Conservation (phyloP, 257 asterid genomes). For the Cruciata laevipes region DNA sequence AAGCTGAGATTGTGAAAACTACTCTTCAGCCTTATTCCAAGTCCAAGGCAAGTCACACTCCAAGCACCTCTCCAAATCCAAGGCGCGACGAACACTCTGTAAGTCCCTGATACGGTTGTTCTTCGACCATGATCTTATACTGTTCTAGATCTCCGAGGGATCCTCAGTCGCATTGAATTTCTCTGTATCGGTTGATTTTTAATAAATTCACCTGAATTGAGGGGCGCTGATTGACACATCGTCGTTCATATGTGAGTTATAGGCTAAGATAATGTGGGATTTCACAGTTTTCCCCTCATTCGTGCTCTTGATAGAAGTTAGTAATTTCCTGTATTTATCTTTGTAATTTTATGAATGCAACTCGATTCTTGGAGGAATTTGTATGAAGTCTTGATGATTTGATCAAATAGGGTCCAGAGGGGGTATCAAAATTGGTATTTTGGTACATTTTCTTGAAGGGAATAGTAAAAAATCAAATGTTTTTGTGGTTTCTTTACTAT, state of each 20-base stretch:
- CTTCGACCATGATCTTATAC: neutral
- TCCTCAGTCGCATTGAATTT: neutral
- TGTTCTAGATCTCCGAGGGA: conserved; percentile 5
- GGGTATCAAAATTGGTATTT: neutral
- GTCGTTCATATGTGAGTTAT: neutral
- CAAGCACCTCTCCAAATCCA: conserved; percentile 9
- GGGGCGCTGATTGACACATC: neutral
- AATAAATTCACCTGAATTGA: neutral
- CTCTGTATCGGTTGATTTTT: neutral
- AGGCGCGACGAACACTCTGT: conserved; percentile 1
- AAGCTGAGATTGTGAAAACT: neutral
- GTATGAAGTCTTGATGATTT: neutral
- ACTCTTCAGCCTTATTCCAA: conserved; percentile 18
- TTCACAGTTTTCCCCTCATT: neutral
- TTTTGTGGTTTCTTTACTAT: neutral
- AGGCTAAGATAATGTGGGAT: neutral
- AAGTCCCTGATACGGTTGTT: neutral
- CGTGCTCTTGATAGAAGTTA: neutral
- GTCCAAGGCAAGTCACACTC: conserved; percentile 35
- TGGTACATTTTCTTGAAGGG: neutral
- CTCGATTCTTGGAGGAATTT: neutral
- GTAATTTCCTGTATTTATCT: neutral
- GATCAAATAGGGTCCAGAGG: neutral
- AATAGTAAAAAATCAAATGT: neutral
- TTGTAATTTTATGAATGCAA: neutral